phyloP scores from a whole-genome alignment of 106 monocot genomes.

The Allium sativum region DNA sequence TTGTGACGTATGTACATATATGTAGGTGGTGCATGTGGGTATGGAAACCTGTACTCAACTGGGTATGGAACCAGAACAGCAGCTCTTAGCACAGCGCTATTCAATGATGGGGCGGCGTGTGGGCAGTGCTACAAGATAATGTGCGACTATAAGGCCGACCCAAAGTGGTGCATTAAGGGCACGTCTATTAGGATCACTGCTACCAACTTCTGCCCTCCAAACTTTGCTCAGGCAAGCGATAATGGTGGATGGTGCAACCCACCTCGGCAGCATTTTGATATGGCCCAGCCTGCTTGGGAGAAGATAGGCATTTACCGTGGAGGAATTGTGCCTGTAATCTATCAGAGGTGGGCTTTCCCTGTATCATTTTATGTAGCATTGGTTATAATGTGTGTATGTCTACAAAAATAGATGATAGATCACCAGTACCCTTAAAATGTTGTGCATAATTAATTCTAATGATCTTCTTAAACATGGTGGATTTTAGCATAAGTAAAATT shows the following conservation, averaged over 20 bases:
- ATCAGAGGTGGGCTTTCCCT: constrained; percentile 11
- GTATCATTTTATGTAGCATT: too few relatives aligned
- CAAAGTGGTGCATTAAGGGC: constrained; percentile 22
- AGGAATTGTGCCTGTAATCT: constrained; percentile 31
- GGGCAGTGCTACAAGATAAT: constrained; percentile 32
- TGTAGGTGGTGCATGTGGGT: constrained; percentile 24
- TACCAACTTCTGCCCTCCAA: constrained; percentile 50
- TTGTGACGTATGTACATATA: neutral
- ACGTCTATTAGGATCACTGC: constrained; percentile 19
- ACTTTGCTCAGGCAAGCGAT: neutral
- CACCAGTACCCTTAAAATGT: too few relatives aligned
- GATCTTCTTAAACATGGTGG: too few relatives aligned
- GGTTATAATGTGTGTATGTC: too few relatives aligned
- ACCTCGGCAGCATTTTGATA: constrained; percentile 35
- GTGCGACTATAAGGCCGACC: constrained; percentile 14
- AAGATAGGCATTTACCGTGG: constrained; percentile 10
- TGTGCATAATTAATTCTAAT: too few relatives aligned
- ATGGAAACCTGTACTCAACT: constrained; percentile 12
- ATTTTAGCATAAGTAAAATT: too few relatives aligned
- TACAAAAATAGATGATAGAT: too few relatives aligned
- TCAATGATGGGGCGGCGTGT: constrained; percentile 21
- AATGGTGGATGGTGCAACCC: constrained; percentile 40
- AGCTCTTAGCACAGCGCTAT: constrained; percentile 28
- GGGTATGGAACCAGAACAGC: constrained; percentile 21
- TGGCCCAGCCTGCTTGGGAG: constrained; percentile 19